These are phyloP conservation scores for Termitomyces bulborhizus DNA, from an alignment of 768 basidiomycete species.

Conservation along the genomic window DNA sequence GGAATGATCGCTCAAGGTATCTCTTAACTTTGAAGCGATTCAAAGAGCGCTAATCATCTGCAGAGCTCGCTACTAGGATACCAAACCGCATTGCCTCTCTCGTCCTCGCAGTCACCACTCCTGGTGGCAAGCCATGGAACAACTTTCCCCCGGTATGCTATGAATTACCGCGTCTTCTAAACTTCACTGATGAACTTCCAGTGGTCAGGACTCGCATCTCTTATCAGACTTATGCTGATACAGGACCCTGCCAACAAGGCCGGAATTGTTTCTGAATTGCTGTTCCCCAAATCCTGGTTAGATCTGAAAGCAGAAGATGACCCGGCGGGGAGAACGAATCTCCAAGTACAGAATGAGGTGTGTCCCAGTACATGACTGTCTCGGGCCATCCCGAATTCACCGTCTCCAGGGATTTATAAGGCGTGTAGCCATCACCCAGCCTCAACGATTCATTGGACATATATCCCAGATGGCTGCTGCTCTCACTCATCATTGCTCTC, in stretches of 20 bases:
- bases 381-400: not conserved
- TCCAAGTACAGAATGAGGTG: constrained; percentile 53
- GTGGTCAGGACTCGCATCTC: constrained; percentile 31
- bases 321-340: constrained; percentile 54
- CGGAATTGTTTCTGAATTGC: constrained; percentile 45
- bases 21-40: not conserved
- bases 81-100: constrained; percentile 65
- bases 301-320: constrained; percentile 46
- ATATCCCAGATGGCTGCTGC: constrained; percentile 71
- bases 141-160: constrained; percentile 59
- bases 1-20: constrained; percentile 46
- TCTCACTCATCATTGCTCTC: constrained; percentile 53
- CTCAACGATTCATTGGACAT: constrained; percentile 54
- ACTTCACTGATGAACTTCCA: constrained; percentile 15
- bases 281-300: constrained; percentile 62
- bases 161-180: not conserved
- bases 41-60: not conserved
- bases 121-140: constrained; percentile 49
- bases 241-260: constrained; percentile 41
- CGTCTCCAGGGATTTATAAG: constrained; percentile 33
- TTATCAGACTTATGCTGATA: constrained; percentile 35
- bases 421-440: constrained; percentile 46
- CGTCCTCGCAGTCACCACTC: constrained; percentile 61
- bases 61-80: constrained; percentile 65
- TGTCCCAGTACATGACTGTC: not conserved